Base-by-base conservation (phyloP, 306 rosid species). In the Dalbergia cultrata region DNA sequence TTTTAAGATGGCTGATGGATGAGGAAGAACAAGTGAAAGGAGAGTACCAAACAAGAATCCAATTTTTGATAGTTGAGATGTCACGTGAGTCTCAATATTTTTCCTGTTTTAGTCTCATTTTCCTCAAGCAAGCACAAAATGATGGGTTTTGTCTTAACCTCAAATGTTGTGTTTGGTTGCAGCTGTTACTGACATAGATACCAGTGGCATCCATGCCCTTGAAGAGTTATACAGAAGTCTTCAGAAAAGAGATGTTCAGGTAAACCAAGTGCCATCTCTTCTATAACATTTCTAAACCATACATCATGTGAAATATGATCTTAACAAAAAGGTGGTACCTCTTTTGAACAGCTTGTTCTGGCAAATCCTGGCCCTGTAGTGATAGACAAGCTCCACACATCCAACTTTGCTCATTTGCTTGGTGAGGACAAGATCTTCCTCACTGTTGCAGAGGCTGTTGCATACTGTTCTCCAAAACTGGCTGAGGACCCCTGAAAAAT, bases 161-260 rank as follows among this genome's bases (percentile, higher is more conserved):
- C 3, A 53, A 74, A 13, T 12, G 37, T 31, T 62, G 43, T 60
- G 49, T 79, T 74, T 73, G 18, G 58, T 26, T 79, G 78, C 86
- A 95, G 99, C 99, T 0, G 98, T 95, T 41, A 91, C 93, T 7
- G 99, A 95, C 82, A 90, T 95, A 0, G 99, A 95, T 75, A 93
- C 98, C 12, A 95, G 99, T 75, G 99, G 99, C 64, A 95, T 93
- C 79, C 95, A 91, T 77, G 97, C 99, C 84, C 83, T 95, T 47
- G 94, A 93, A 88, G 99, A 95, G 87, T 85, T 95, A 56, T 66
- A 89, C 53, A 87, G 84, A 73, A 89, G 90, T 86, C 98, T 95
- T 86, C 79, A 76, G 67, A 95, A 91, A 87, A 87, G 91, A 89
- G 87, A 83, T n/a, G 34, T 91, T 80, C 87, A 95, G 94, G 99